Evolutionary conservation across 352 stramenopile species (phyloP), one percentile per base, ranked within the genome.

Genomic region (Phytopythium boreale): DNA sequence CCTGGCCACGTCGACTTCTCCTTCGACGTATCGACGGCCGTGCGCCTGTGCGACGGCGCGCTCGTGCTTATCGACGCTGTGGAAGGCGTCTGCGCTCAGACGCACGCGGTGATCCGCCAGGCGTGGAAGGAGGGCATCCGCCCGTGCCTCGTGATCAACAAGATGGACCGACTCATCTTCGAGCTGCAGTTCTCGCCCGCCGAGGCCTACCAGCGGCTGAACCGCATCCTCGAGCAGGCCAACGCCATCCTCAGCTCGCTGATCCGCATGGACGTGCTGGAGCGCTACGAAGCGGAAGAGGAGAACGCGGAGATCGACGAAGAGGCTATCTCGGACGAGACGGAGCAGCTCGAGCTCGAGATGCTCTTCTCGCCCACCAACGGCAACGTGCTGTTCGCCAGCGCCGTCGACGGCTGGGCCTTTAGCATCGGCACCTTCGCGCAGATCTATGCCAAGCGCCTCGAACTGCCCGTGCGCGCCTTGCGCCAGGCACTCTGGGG

Each of bases 91-190:
- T 98, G 95, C 70, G 93, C 96, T 2, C 90, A 98, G 67, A 99
- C 96, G 0, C 72, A 77, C 46, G 72, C 72, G 0, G 92, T 99
- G 2, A 81, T 99, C 39, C 84, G 94, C 26, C 93, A 98, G 78
- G 96, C 96, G 34, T 97, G 95, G 79, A 74, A 93, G 36, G 94
- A 99, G 73, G 86, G 96, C 47, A 90, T 98, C 57, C 88, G 94
- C 5, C 92, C 95, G 9, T 96, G 97, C 64, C 83, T 99, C 27
- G 90, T 99, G 20, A 89, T 99, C 64, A 99, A 99, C 75, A 99
- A 99, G 74, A 89, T 99, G 62, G 97, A 99, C 76, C 86, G 97
- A 14, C 75, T 99, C 31, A 96, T 97, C 71, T 90, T 92, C 19
- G 93, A 98, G 73, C 75, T 98, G 29, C 90, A 97, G 60, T 88